These are phyloP conservation scores for Curvularia sp. DNA, from an alignment of 2,329 filamentous ascomycete species.

Conservation along the genomic window DNA sequence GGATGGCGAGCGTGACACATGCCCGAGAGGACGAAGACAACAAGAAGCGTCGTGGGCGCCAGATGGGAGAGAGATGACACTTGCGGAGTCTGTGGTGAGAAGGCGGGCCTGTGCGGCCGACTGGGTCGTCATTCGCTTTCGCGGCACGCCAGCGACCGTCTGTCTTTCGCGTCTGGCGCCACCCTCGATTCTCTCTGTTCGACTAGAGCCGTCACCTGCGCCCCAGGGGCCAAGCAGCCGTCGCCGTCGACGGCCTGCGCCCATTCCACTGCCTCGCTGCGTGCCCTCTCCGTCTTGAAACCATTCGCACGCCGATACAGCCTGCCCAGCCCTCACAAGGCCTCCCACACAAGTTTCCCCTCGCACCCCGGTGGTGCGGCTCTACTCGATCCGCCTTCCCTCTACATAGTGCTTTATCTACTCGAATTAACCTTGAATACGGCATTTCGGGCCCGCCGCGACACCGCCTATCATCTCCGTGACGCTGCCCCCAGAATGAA, in stretches of 20 bases:
- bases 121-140: constrained; percentile 20
- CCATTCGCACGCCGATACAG: too few relatives aligned
- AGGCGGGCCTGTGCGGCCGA: constrained; percentile 22
- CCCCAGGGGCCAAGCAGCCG: neutral
- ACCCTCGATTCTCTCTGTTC: neutral
- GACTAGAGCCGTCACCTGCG: neutral
- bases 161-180: constrained; percentile 22
- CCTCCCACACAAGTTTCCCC: too few relatives aligned
- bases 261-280: too few relatives aligned
- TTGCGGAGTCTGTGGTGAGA: constrained; percentile 29
- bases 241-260: neutral
- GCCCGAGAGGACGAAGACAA: constrained; percentile 15
- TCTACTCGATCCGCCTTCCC: neutral
- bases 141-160: constrained; percentile 21
- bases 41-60: neutral
- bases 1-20: constrained; percentile 27
- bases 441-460: neutral
- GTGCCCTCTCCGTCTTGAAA: too few relatives aligned
- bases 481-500: constrained; percentile 10
- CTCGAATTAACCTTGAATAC: neutral
- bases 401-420: neutral
- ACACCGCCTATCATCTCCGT: neutral
- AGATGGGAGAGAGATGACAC: constrained; percentile 21
- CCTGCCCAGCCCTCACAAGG: too few relatives aligned
- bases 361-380: neutral